Base-by-base conservation (phyloP, 495 filamentous ascomycete species). In the Eremomyces bilateralis region DNA sequence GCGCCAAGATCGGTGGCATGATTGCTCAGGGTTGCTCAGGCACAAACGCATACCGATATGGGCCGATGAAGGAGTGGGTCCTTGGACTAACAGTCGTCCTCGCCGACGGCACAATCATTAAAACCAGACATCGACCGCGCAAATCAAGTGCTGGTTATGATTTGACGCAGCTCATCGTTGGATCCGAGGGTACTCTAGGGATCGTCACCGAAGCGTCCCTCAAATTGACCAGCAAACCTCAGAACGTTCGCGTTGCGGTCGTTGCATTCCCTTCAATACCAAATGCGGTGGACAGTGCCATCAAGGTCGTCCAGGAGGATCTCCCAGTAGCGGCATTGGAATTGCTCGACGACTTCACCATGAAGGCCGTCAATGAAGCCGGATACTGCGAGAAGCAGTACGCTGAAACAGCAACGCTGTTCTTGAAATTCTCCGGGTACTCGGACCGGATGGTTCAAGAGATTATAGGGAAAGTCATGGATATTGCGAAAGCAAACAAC, bases 21-120 rank as follows among this genome's bases (percentile, higher is more conserved):
- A 71, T 93, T 15, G 41, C 44, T 20, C 42, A 40, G 2, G 79
- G 80, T 21, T 93, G 84, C 62, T 77, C 70, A 38, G 84, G 84
- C 20, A 93, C 84, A 20, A 93, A 94, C 52, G 76, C 84, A 10
- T 82, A 88, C 46, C 64, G 80, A 13, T 94, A 94, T 50, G 85
- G 85, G 1, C 91, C 85, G 0, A 95, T 94, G 82, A 72, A 79
- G 41, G 82, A 92, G 46, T 93, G 82, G 80, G 83, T 94, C 0
- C 57, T 93, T 20, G 73, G 68, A 31, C 57, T 95, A 18, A 95
- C 83, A 0, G 77, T 90, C 6, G 85, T 95, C 0, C 60, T 94
- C 24, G 83, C 85, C 4, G 82, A 95, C 51, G 85, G 85, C 31
- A 78, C 72, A 6, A 58, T 94, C 21, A 77, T 95, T 50, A 91